Conservation (phyloP, 305 asterid species). For the Rubia tinctorum region DNA sequence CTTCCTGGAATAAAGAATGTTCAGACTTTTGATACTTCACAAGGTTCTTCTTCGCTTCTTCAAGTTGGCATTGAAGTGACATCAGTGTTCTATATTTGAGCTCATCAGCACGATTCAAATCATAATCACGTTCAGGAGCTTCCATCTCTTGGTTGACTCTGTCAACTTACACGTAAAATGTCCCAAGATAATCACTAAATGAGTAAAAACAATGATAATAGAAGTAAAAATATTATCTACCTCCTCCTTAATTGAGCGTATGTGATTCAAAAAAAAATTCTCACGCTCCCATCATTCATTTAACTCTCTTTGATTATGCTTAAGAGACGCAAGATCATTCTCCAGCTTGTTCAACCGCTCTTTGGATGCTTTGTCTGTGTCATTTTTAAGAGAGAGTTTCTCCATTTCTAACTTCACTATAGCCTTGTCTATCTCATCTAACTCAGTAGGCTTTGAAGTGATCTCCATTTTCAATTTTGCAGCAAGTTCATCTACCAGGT, state of each 20-base stretch:
- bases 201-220: background rate
- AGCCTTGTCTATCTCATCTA: slow-evolving; percentile 41
- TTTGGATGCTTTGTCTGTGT: slow-evolving; percentile 39
- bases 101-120: slow-evolving; percentile 27
- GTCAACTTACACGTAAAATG: slow-evolving; percentile 17
- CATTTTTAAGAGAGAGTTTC: slow-evolving; percentile 37
- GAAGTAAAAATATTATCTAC: background rate
- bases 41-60: slow-evolving; percentile 23
- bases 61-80: slow-evolving; percentile 22
- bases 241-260: slow-evolving; percentile 29
- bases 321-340: slow-evolving; percentile 30
- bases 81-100: slow-evolving; percentile 24
- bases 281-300: slow-evolving; percentile 43
- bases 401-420: slow-evolving; percentile 42
- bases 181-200: background rate
- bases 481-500: slow-evolving; percentile 45
- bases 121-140: slow-evolving; percentile 29
- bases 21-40: slow-evolving; percentile 20
- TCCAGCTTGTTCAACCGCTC: slow-evolving; percentile 37
- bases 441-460: slow-evolving; percentile 44
- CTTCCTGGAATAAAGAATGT: slow-evolving; percentile 21
- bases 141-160: slow-evolving; percentile 28
- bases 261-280: slow-evolving; percentile 32
- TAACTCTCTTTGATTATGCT: slow-evolving; percentile 32
- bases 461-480: slow-evolving; percentile 47